Percentiles rank a stretch among this genome's conserved stretches.
These are phyloP conservation scores for Medicago truncatula DNA, from an alignment of 306 rosid genomes.

Conservation along the genomic window MtrunA17r5.0-ANR NC_053042.1:5744501-5745000, in stretches of 20 bases:
- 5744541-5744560: slow-evolving; percentile 55
- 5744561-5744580: slow-evolving; percentile 59
- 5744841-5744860: slow-evolving; percentile 10
- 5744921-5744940: no score
- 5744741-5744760: slow-evolving; percentile 95
- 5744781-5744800: slow-evolving; percentile 54
- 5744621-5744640: slow-evolving; percentile 16
- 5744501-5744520: slow-evolving; percentile 75
- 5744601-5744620: slow-evolving; percentile 13
- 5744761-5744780: slow-evolving; percentile 67
- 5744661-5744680: slow-evolving; percentile 82
- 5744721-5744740: slow-evolving; percentile 64
- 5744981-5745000: no score
- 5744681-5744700: slow-evolving; percentile 95
- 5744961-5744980: no score
- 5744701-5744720: slow-evolving; percentile 86
- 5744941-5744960: no score
- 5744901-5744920: no score
- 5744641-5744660: slow-evolving; percentile 60
- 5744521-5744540: slow-evolving; percentile 44
- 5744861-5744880: no score
- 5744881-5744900: no score
- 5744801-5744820: slow-evolving; percentile 15
- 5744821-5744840: slow-evolving; percentile 14
- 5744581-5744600: slow-evolving; percentile 9